These are phyloP conservation scores for Saccharomyces hybrid DNA, from an alignment of 1,139 yeast genomes.

Conservation along the genomic window DNA sequence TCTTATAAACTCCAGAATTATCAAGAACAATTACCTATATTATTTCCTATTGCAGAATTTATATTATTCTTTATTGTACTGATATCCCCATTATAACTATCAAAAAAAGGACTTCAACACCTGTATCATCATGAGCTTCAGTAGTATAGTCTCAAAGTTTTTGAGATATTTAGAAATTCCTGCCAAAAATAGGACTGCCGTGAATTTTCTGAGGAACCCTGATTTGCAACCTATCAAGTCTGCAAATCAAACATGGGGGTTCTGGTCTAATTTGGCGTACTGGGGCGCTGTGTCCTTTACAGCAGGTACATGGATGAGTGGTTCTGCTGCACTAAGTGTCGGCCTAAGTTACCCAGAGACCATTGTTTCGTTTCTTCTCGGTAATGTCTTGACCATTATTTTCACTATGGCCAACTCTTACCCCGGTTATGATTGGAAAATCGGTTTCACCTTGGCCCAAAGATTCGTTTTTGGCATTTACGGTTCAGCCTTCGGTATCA, in stretches of 20 bases:
- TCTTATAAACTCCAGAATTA: background rate
- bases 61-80: background rate
- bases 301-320: conserved; percentile 38
- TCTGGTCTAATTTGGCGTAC: conserved; percentile 36
- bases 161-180: conserved; percentile 29
- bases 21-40: background rate
- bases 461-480: conserved; percentile 41
- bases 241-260: conserved; percentile 35
- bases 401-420: conserved; percentile 37
- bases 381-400: conserved; percentile 36
- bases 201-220: conserved; percentile 32
- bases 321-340: conserved; percentile 34
- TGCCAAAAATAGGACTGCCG: conserved; percentile 27
- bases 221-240: conserved; percentile 35
- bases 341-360: conserved; percentile 39
- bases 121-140: background rate
- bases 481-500: conserved; percentile 37
- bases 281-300: conserved; percentile 38
- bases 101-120: background rate
- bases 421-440: conserved; percentile 40
- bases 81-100: background rate
- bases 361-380: conserved; percentile 37
- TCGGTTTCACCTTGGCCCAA: conserved; percentile 40
- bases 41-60: background rate
- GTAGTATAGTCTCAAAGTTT: background rate